A percentile compares a stretch with the other conserved stretches of the same genome.
Evolutionary conservation across 257 asterid species (phyloP).

Genomic region (Solanum appendiculatum): DNA sequence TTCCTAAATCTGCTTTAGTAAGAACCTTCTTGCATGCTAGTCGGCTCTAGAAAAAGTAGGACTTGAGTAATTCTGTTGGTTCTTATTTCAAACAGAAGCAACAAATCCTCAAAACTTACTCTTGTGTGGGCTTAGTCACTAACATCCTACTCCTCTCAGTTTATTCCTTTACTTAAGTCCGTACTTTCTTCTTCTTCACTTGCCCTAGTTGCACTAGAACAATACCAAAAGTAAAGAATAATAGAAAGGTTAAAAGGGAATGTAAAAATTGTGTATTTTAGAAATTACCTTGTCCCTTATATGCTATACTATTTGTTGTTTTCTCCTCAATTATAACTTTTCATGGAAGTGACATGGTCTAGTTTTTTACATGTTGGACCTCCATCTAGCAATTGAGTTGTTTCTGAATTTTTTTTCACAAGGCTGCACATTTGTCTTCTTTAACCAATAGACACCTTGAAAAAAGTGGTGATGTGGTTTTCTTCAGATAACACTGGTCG

Average conservation of each 20-base stretch:
- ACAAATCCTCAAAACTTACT: too few species aligned
- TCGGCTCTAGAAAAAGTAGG: too few species aligned
- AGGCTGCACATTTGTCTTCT: slow-evolving; percentile 65
- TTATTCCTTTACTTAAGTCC: too few species aligned
- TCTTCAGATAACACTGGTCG: slow-evolving; percentile 18
- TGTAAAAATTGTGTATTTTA: background rate
- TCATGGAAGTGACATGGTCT: background rate
- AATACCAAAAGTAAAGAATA: background rate
- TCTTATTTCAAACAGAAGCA: too few species aligned
- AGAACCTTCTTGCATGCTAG: too few species aligned
- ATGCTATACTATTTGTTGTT: background rate
- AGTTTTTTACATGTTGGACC: slow-evolving; percentile 43
- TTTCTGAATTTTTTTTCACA: slow-evolving; percentile 65
- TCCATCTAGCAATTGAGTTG: slow-evolving; percentile 71
- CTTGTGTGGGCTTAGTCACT: too few species aligned
- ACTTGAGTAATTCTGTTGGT: too few species aligned
- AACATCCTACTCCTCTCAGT: too few species aligned
- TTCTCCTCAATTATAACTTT: background rate
- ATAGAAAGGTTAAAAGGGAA: background rate
- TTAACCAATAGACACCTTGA: slow-evolving; percentile 55
- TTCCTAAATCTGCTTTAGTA: too few species aligned
- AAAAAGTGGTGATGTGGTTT: slow-evolving; percentile 43
- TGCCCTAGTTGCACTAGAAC: background rate
- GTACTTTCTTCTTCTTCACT: background rate
- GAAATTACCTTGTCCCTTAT: background rate